These are phyloP conservation scores for Spathaspora arborariae DNA, from an alignment of 805 yeast species.

Conservation along the genomic window DNA sequence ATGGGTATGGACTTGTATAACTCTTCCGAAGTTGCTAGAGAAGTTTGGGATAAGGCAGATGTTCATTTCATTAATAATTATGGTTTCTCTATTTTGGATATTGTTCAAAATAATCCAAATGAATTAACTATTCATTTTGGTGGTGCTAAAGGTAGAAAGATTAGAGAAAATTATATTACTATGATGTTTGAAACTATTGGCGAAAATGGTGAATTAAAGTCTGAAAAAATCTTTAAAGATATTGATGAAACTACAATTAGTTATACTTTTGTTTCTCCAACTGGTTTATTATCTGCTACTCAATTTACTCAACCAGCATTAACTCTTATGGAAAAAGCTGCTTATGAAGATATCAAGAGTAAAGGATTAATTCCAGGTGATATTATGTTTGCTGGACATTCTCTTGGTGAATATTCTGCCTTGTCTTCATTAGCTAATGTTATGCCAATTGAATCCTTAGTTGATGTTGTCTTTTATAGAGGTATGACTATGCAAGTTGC, in stretches of 20 bases:
- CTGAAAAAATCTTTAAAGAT: slow-evolving; percentile 94
- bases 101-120: slow-evolving; percentile 93
- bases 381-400: slow-evolving; percentile 97
- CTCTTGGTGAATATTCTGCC: slow-evolving; percentile 98
- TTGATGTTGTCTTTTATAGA: slow-evolving; percentile 97
- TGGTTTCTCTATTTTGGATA: slow-evolving; percentile 95
- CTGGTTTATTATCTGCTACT: slow-evolving; percentile 94
- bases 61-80: slow-evolving; percentile 86
- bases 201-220: slow-evolving; percentile 74
- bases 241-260: slow-evolving; percentile 79
- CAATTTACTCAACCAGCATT: slow-evolving; percentile 99
- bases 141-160: slow-evolving; percentile 94
- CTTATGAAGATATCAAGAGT: slow-evolving; percentile 94
- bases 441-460: slow-evolving; percentile 96
- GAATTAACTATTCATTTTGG: slow-evolving; percentile 96
- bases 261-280: slow-evolving; percentile 85
- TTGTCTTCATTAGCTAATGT: slow-evolving; percentile 96
- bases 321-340: slow-evolving; percentile 98
- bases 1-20: slow-evolving; percentile 99
- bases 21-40: slow-evolving; percentile 84
- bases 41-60: slow-evolving; percentile 98
- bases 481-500: slow-evolving; percentile 99
- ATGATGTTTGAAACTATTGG: slow-evolving; percentile 97
- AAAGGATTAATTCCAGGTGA: slow-evolving; percentile 94
- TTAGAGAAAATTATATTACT: slow-evolving; percentile 88